These are phyloP conservation scores for Scleroderma citrinum DNA, from an alignment of 768 basidiomycete genomes.

Conservation along the genomic window DNA sequence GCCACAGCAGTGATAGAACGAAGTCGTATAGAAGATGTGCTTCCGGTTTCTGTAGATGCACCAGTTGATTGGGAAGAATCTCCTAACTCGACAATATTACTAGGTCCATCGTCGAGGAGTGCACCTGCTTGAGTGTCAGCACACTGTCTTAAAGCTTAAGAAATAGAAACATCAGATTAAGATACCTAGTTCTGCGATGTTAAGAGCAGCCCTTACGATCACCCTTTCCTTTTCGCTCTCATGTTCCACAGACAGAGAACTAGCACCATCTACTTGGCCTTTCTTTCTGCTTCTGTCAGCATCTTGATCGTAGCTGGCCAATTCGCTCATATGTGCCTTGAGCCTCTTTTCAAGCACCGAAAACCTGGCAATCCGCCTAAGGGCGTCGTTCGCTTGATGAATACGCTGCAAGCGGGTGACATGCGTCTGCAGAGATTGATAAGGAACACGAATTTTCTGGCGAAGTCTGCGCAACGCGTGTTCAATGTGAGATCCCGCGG, in stretches of 20 bases:
- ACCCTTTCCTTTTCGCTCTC: conserved; percentile 82
- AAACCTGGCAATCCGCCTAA: conserved; percentile 82
- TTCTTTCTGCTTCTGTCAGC: neutral
- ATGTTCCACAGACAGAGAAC: conserved; percentile 25
- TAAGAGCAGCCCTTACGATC: conserved; percentile 92
- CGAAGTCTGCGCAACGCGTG: conserved; percentile 51
- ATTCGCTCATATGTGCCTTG: conserved; percentile 78
- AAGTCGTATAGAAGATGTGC: conserved; percentile 44
- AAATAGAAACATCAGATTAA: no score
- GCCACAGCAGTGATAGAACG: conserved; percentile 70
- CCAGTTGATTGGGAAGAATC: neutral
- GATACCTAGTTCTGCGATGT: conserved; percentile 81
- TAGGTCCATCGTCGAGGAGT: conserved; percentile 41
- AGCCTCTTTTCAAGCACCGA: conserved; percentile 76
- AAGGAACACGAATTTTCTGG: conserved; percentile 80
- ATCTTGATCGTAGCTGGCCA: conserved; percentile 25
- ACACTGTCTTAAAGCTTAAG: neutral
- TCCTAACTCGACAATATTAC: conserved; percentile 5
- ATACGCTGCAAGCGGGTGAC: conserved; percentile 72
- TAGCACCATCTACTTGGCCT: neutral
- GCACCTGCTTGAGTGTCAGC: conserved; percentile 33
- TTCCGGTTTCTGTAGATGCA: conserved; percentile 11
- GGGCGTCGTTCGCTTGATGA: conserved; percentile 77
- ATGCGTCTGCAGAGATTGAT: conserved; percentile 63
- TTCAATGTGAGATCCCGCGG: neutral